Conservation (phyloP, 441 rosid species). For the Iberis amara region DNA sequence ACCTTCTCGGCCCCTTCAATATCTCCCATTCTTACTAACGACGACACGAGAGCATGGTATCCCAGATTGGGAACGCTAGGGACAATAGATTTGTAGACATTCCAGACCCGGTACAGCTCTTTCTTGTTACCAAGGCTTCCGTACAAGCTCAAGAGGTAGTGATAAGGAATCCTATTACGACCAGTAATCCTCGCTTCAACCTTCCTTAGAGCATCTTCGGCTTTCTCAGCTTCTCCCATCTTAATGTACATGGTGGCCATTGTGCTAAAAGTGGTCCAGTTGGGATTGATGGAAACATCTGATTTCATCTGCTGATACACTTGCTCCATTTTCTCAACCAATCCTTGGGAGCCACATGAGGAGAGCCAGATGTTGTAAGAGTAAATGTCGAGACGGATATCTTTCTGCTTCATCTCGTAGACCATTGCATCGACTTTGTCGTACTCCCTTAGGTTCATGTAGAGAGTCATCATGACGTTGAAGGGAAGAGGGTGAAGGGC, state of each 20-base stretch:
- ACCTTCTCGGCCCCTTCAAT: constrained; percentile 69
- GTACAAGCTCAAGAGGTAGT: constrained; percentile 75
- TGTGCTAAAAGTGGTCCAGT: constrained; percentile 91
- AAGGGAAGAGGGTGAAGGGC: constrained; percentile 64
- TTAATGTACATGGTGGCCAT: constrained; percentile 84
- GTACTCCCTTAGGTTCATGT: constrained; percentile 73
- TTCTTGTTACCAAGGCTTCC: constrained; percentile 66
- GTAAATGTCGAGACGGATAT: constrained; percentile 62
- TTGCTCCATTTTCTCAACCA: constrained; percentile 60
- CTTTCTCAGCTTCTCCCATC: constrained; percentile 67
- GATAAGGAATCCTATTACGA: constrained; percentile 76
- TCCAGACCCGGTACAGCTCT: constrained; percentile 75
- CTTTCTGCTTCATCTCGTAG: constrained; percentile 67
- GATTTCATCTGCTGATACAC: constrained; percentile 70
- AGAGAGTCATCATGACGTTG: constrained; percentile 95
- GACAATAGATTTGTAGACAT: constrained; percentile 64
- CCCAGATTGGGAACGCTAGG: constrained; percentile 78
- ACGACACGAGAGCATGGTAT: constrained; percentile 74
- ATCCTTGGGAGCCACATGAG: constrained; percentile 63
- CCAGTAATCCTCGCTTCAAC: constrained; percentile 80
- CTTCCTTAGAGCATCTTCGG: constrained; percentile 64
- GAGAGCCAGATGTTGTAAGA: constrained; percentile 92
- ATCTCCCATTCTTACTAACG: constrained; percentile 59
- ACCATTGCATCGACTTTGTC: constrained; percentile 63
- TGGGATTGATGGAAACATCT: constrained; percentile 56